These are phyloP conservation scores for Hanseniaspora sp. DNA, from an alignment of 1,139 yeast genomes.

Conservation along the genomic window DNA sequence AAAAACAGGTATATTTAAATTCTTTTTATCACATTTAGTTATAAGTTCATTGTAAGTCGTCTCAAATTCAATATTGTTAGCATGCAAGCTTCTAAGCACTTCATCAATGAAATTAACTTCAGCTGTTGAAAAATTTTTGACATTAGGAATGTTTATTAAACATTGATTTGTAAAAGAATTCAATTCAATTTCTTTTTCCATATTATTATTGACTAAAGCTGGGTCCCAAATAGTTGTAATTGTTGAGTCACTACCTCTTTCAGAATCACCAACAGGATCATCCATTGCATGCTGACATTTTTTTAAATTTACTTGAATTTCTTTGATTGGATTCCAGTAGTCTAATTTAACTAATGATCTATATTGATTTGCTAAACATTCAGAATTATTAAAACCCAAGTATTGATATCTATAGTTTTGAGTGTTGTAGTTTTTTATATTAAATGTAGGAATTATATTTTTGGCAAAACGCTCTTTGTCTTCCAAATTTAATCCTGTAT, in stretches of 20 bases:
- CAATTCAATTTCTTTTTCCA: constrained; percentile 30
- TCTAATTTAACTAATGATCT: constrained; percentile 21
- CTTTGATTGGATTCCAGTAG: constrained; percentile 26
- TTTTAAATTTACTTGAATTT: constrained; percentile 23
- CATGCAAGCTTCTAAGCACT: constrained; percentile 45
- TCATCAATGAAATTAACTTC: constrained; percentile 77
- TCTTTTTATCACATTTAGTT: constrained; percentile 41
- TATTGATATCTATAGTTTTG: constrained; percentile 26
- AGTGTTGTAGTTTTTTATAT: constrained; percentile 8
- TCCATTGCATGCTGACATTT: constrained; percentile 21
- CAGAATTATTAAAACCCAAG: constrained; percentile 21
- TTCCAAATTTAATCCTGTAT: background rate
- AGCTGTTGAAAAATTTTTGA: constrained; percentile 38
- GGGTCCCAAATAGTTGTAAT: constrained; percentile 56
- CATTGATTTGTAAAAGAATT: constrained; percentile 49
- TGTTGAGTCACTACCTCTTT: constrained; percentile 73
- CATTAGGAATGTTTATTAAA: constrained; percentile 42
- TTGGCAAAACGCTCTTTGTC: constrained; percentile 5
- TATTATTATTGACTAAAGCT: constrained; percentile 30
- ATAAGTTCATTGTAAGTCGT: constrained; percentile 36
- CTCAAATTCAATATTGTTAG: constrained; percentile 39
- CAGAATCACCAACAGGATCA: constrained; percentile 30
- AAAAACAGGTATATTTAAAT: constrained; percentile 67
- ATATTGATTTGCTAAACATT: constrained; percentile 21
- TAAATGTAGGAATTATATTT: background rate